These are phyloP conservation scores for Leccinum solheimii DNA, from an alignment of 1,284 basidiomycete genomes.

Conservation along the genomic window DNA sequence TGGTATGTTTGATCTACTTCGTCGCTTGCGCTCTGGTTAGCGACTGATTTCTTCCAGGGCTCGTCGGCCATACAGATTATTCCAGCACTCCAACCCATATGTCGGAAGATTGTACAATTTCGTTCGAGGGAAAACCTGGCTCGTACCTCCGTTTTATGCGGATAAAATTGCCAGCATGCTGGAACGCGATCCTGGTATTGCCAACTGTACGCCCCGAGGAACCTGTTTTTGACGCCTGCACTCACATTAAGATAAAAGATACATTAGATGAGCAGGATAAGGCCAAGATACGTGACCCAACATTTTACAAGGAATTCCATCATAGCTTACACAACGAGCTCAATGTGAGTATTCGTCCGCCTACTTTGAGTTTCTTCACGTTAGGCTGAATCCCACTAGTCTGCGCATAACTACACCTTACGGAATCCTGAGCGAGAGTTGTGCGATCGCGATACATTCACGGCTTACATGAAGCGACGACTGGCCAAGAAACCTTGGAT, in stretches of 20 bases:
- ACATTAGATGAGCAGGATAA: constrained; percentile 56
- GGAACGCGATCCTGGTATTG: constrained; percentile 34
- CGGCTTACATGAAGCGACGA: constrained; percentile 49
- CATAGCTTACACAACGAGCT: constrained; percentile 51
- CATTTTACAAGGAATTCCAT: constrained; percentile 51
- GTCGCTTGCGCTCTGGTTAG: neutral
- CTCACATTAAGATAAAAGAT: constrained; percentile 27
- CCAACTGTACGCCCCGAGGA: constrained; percentile 43
- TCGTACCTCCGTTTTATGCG: constrained; percentile 50
- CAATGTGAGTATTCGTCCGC: constrained; percentile 40
- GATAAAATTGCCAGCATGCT: constrained; percentile 42
- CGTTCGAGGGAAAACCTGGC: constrained; percentile 63
- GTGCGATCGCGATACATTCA: constrained; percentile 40
- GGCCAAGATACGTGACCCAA: constrained; percentile 44
- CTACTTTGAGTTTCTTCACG: neutral
- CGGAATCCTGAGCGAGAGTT: constrained; percentile 45
- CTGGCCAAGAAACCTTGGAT: constrained; percentile 52
- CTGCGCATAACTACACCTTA: constrained; percentile 47
- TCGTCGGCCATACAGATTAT: constrained; percentile 68
- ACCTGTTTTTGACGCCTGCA: neutral
- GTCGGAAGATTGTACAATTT: constrained; percentile 56
- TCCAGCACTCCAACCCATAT: constrained; percentile 51
- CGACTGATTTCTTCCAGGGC: constrained; percentile 40
- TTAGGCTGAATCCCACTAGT: constrained; percentile 33
- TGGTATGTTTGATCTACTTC: constrained; percentile 38